Conservation (phyloP, 352 stramenopile species). For the Globisporangium sylvaticum region DNA sequence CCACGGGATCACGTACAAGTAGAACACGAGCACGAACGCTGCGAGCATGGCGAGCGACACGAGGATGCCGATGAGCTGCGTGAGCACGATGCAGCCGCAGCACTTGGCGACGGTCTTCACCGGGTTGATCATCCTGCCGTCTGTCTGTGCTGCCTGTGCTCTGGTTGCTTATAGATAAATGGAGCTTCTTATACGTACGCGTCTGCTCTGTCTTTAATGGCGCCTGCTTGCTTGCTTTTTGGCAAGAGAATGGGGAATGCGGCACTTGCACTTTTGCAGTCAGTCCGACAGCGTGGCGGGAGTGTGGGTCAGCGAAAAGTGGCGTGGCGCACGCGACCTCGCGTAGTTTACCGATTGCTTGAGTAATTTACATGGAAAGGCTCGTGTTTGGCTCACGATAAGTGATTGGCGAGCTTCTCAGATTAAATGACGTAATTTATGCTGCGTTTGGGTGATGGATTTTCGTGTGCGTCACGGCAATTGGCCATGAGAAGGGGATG, state of each 20-base stretch:
- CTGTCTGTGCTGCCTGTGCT: background rate
- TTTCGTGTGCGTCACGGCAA: background rate
- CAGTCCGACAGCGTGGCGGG: background rate
- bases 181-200: background rate
- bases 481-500: background rate
- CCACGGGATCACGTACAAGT: conserved; percentile 70
- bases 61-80: conserved; percentile 63
- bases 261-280: background rate
- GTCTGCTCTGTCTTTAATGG: background rate
- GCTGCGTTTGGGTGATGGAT: background rate
- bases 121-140: conserved; percentile 17
- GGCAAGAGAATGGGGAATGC: background rate
- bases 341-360: background rate
- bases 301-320: background rate
- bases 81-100: conserved; percentile 71
- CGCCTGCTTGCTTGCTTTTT: background rate
- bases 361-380: background rate
- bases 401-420: background rate
- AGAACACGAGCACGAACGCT: conserved; percentile 57
- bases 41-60: conserved; percentile 49
- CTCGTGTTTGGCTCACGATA: background rate
- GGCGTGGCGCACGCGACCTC: background rate
- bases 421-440: background rate
- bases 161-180: background rate
- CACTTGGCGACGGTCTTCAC: conserved; percentile 48